Conservation (phyloP, 2,329 filamentous ascomycete species). For the Corniculantispora saksenae region DNA sequence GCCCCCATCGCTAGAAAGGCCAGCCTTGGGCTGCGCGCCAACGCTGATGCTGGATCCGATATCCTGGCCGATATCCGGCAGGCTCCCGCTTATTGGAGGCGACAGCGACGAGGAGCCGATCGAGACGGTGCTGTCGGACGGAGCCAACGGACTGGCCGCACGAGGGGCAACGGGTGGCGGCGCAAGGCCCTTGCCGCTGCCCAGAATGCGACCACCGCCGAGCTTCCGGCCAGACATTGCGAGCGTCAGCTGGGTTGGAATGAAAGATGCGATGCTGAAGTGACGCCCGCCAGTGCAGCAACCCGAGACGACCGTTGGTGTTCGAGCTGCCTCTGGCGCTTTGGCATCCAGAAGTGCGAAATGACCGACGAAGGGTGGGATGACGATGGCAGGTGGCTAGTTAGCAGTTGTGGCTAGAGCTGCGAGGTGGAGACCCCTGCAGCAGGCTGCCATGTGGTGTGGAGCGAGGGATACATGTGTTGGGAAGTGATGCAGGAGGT, state of each 20-base stretch:
- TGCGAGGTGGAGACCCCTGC: background rate
- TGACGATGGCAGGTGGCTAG: constrained; percentile 18
- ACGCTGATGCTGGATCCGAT: constrained; percentile 79
- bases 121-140: constrained; percentile 73
- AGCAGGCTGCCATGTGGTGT: background rate
- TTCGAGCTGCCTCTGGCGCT: constrained; percentile 33
- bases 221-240: constrained; percentile 82
- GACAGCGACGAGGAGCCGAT: constrained; percentile 72
- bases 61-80: constrained; percentile 74
- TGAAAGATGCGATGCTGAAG: background rate
- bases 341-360: constrained; percentile 14
- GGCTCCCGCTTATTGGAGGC: constrained; percentile 57
- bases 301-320: constrained; percentile 35
- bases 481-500: too few relatives aligned
- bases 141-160: constrained; percentile 51
- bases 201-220: constrained; percentile 88
- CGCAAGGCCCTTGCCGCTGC: constrained; percentile 80
- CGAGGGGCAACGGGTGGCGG: constrained; percentile 55
- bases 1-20: constrained; percentile 52
- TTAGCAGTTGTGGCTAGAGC: background rate
- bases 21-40: constrained; percentile 53
- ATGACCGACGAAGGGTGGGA: constrained; percentile 6
- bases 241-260: constrained; percentile 5
- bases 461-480: background rate
- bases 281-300: constrained; percentile 13